phyloP scores from a whole-genome alignment of 2,329 filamentous ascomycete species.

The Coniochaeta sp. region DNA sequence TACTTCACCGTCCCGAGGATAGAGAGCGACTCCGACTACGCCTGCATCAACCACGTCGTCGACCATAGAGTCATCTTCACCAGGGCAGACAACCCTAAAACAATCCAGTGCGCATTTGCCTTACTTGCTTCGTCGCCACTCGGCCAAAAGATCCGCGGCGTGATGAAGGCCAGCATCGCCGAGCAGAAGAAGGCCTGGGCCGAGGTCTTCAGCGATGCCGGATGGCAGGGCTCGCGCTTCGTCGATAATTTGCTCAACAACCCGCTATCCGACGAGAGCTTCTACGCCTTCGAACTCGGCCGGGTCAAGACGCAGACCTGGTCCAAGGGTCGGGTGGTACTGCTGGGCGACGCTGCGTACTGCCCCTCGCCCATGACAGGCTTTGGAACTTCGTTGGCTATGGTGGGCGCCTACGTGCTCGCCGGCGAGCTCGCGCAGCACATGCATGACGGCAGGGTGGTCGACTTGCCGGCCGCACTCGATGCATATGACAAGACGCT shows the following conservation, averaged over 20 bases:
- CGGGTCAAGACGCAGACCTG: conserved; percentile 36
- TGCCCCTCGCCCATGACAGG: conserved; percentile 40
- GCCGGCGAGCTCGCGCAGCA: conserved; percentile 36
- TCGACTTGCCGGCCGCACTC: conserved; percentile 25
- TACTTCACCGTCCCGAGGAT: conserved; percentile 24
- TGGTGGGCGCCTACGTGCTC: conserved; percentile 47
- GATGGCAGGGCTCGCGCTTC: conserved; percentile 30
- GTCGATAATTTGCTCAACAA: conserved; percentile 25
- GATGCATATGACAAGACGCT: conserved; percentile 34
- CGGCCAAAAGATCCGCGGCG: conserved; percentile 13
- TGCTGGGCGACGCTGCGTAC: conserved; percentile 48
- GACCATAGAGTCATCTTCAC: conserved; percentile 25
- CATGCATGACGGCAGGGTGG: conserved; percentile 8
- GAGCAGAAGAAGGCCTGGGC: conserved; percentile 30
- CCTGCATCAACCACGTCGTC: conserved; percentile 14
- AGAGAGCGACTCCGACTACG: conserved; percentile 10
- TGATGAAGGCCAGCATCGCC: conserved; percentile 15
- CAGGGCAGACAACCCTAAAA: conserved; percentile 27
- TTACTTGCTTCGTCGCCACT: conserved; percentile 17
- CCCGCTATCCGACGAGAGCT: conserved; percentile 28
- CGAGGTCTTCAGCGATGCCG: conserved; percentile 28
- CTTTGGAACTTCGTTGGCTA: conserved; percentile 39
- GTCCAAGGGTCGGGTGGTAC: conserved; percentile 36
- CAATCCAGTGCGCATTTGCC: conserved; percentile 29
- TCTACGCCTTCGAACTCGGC: conserved; percentile 36